Percentiles rank a stretch among this genome's conserved stretches.
phyloP scores from a whole-genome alignment of 352 stramenopile species.

The Phytophthora rubi region DNA sequence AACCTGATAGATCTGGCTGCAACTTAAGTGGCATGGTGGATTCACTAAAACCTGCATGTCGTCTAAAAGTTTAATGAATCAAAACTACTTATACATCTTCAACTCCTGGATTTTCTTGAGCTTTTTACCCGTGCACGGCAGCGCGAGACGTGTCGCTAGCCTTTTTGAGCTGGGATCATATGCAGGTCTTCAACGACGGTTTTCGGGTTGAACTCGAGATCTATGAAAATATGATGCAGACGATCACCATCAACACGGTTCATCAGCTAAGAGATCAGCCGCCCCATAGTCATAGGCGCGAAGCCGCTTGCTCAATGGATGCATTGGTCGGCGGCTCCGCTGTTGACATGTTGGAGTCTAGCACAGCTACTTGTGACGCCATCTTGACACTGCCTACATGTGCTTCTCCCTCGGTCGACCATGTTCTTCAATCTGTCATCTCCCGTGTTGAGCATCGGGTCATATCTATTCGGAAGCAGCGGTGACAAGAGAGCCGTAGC shows the following conservation, averaged over 20 bases:
- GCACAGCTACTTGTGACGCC: conserved; percentile 15
- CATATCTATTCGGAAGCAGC: conserved; percentile 20
- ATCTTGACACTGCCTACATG: conserved; percentile 13
- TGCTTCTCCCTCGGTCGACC: conserved; percentile 10
- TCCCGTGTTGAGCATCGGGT: conserved; percentile 24
- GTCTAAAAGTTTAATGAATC: too few relatives aligned
- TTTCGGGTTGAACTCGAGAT: conserved; percentile 78
- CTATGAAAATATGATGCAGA: conserved; percentile 48
- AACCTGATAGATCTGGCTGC: too few relatives aligned
- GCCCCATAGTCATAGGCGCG: conserved; percentile 5
- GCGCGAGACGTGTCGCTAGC: too few relatives aligned
- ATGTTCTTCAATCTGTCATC: conserved; percentile 27
- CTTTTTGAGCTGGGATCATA: conserved; percentile 10
- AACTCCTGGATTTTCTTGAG: too few relatives aligned
- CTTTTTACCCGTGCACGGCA: too few relatives aligned
- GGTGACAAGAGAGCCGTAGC: neutral
- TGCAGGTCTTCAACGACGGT: conserved; percentile 74
- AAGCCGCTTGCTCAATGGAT: conserved; percentile 25
- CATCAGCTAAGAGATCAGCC: neutral
- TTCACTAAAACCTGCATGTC: too few relatives aligned
- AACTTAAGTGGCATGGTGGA: too few relatives aligned
- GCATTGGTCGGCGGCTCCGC: conserved; percentile 30
- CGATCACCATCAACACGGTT: conserved; percentile 23
- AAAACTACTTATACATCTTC: too few relatives aligned
- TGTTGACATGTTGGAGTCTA: conserved; percentile 29